Evolutionary conservation across 345 rosid genomes (phyloP).

Genomic region (Eucalyptus pumila): DNA sequence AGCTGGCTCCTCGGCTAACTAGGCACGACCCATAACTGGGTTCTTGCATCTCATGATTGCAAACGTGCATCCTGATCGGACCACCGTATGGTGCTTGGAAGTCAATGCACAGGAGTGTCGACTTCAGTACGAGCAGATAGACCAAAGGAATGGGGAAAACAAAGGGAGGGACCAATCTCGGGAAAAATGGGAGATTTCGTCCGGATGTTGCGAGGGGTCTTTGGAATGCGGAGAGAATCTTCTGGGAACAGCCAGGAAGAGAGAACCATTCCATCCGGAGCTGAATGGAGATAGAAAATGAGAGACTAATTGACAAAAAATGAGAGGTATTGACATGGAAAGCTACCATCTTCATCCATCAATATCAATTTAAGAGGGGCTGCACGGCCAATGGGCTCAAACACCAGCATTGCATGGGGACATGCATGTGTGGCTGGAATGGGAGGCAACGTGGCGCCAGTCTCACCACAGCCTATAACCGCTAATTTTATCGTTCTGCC

Average conservation of each 20-base stretch:
- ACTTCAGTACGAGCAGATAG: not conserved
- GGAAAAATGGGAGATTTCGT: not conserved
- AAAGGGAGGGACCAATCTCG: not conserved
- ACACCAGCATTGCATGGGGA: constrained; percentile 10
- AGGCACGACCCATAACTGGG: not conserved
- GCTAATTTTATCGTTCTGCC: not conserved
- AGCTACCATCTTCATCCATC: not conserved
- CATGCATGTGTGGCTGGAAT: constrained; percentile 6
- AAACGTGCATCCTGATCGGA: not conserved
- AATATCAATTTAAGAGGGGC: not conserved
- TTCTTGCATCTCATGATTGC: not conserved
- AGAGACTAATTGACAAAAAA: not conserved
- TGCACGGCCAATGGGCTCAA: not conserved
- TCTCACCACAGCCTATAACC: constrained; percentile 7
- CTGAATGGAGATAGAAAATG: not conserved
- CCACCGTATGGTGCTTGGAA: not conserved
- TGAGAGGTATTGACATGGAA: not conserved
- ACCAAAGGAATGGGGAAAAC: not conserved
- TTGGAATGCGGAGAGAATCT: not conserved
- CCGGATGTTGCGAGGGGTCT: not conserved
- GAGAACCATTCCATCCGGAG: not conserved
- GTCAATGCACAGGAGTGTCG: not conserved
- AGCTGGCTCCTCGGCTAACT: not conserved
- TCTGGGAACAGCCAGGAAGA: not conserved
- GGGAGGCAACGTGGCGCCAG: constrained; percentile 6